These are phyloP conservation scores for Sarocladium kiliense DNA, from an alignment of 2,329 filamentous ascomycete species.

Conservation along the genomic window DNA sequence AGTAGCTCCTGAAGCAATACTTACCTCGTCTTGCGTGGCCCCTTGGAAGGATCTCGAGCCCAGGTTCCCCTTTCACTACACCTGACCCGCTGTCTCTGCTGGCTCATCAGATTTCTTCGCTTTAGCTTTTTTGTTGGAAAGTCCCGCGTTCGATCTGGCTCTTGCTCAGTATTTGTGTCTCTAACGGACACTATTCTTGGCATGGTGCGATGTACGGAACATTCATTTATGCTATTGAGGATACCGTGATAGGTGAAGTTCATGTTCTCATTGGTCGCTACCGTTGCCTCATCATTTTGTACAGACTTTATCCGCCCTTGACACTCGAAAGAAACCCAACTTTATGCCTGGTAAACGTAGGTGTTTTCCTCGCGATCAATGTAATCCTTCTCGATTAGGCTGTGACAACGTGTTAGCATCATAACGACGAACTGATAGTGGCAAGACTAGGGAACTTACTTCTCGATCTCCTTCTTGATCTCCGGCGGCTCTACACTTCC, in stretches of 20 bases:
- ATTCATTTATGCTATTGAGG: too few species aligned
- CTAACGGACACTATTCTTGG: too few species aligned
- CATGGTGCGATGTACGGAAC: too few species aligned
- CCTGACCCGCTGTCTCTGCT: slow-evolving; percentile 9
- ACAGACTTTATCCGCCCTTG: slow-evolving; percentile 2
- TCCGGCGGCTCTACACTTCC: slow-evolving; percentile 80
- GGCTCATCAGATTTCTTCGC: slow-evolving; percentile 4
- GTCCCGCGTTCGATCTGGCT: background rate
- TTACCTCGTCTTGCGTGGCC: slow-evolving; percentile 3
- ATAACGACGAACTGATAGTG: background rate
- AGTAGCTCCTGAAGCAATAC: slow-evolving; percentile 14
- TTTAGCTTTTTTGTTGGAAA: background rate
- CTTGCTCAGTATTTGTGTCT: background rate
- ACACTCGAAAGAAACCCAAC: background rate
- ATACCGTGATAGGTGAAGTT: too few species aligned
- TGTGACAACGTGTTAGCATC: slow-evolving; percentile 25
- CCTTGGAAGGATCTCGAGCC: slow-evolving; percentile 4
- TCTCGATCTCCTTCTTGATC: slow-evolving; percentile 97
- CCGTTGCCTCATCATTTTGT: background rate
- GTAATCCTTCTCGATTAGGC: slow-evolving; percentile 90
- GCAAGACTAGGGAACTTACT: slow-evolving; percentile 54
- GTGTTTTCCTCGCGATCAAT: slow-evolving; percentile 71
- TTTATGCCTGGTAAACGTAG: slow-evolving; percentile 66
- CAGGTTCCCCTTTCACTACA: slow-evolving; percentile 7
- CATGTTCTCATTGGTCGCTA: background rate